A percentile compares a stretch with the other conserved stretches of the same genome.
phyloP scores from a whole-genome alignment of 2,329 filamentous ascomycete species.

The Epichloe gansuensis region DNA sequence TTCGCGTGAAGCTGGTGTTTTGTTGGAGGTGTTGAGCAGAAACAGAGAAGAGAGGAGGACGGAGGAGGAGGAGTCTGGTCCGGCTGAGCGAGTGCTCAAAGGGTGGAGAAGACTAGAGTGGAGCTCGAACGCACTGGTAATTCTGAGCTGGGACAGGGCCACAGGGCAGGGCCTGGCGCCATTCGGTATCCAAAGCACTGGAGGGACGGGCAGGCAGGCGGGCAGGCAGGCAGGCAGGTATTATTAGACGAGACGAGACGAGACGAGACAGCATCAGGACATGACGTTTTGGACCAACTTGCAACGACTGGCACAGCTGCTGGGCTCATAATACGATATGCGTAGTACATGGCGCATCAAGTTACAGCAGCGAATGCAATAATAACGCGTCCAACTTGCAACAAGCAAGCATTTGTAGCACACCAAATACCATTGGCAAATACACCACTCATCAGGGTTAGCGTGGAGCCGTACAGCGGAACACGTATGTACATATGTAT shows the following conservation, averaged over 20 bases:
- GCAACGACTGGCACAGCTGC: background rate
- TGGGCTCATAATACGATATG: background rate
- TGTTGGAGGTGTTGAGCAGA: slow-evolving; percentile 5
- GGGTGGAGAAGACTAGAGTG: slow-evolving; percentile 4
- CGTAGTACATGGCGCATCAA: background rate
- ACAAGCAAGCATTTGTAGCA: background rate
- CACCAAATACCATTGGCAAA: background rate
- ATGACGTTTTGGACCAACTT: background rate
- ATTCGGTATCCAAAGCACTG: background rate
- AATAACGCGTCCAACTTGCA: too few relatives aligned
- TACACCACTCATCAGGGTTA: background rate
- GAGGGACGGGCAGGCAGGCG: too few relatives aligned
- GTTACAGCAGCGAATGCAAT: too few relatives aligned
- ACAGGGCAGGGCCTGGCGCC: background rate
- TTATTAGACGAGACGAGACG: too few relatives aligned
- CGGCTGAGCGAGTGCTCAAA: slow-evolving; percentile 7
- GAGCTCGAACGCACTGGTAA: background rate
- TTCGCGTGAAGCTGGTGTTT: background rate
- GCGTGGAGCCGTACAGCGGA: background rate
- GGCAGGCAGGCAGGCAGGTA: too few relatives aligned
- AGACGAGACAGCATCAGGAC: background rate
- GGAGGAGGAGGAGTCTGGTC: slow-evolving; percentile 4
- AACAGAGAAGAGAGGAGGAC: slow-evolving; percentile 10
- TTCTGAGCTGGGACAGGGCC: background rate
- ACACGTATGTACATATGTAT: too few relatives aligned